phyloP scores from a whole-genome alignment of 441 rosid genomes.

The Gossypium gossypioides region DNA sequence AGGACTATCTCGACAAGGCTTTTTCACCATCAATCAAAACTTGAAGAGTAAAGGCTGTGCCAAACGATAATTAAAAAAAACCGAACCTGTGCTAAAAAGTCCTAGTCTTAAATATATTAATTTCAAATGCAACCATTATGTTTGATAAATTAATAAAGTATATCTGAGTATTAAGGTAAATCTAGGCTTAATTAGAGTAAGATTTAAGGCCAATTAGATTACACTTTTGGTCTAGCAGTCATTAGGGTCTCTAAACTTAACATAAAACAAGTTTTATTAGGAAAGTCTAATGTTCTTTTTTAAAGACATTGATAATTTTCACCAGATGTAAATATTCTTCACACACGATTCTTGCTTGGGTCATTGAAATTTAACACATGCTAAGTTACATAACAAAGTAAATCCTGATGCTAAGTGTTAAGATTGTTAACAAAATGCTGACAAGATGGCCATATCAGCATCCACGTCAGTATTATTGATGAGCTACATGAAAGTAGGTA shows the following conservation, averaged over 20 bases:
- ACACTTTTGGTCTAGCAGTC: background rate
- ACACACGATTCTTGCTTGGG: background rate
- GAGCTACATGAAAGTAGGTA: background rate
- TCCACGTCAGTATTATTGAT: background rate
- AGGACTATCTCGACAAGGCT: background rate
- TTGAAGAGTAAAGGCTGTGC: background rate
- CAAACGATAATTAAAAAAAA: background rate
- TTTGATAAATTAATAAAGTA: background rate
- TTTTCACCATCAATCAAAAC: background rate
- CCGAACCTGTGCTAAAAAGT: background rate
- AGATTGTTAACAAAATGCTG: background rate
- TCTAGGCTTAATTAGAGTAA: background rate
- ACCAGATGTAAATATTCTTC: background rate
- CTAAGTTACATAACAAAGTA: background rate
- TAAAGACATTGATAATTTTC: background rate
- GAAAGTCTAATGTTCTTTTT: background rate
- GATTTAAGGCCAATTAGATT: background rate
- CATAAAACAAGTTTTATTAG: background rate
- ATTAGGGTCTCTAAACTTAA: background rate
- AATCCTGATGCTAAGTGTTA: background rate
- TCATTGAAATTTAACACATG: background rate
- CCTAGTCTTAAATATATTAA: background rate
- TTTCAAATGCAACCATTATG: background rate
- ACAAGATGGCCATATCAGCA: background rate
- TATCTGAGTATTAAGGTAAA: background rate